Conservation (phyloP, 768 basidiomycete species). For the Tulasnella sp. region DNA sequence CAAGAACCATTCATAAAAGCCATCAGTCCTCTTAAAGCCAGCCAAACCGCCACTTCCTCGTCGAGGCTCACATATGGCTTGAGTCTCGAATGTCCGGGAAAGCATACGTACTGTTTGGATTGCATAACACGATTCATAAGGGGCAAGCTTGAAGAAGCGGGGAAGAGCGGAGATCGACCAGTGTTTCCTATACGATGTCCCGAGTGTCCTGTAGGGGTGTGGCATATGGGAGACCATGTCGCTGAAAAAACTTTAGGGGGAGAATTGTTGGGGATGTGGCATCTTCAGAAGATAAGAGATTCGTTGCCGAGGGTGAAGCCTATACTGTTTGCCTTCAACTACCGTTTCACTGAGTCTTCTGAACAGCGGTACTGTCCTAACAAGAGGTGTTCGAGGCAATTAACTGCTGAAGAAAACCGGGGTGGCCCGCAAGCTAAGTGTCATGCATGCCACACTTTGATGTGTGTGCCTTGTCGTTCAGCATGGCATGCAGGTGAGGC, state of each 20-base stretch:
- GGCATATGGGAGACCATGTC: slow-evolving; percentile 3
- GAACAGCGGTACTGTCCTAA: slow-evolving; percentile 3
- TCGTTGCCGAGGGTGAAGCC: not conserved
- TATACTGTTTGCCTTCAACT: not conserved
- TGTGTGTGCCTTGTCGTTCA: not conserved
- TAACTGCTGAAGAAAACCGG: slow-evolving; percentile 2
- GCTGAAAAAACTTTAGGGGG: not conserved
- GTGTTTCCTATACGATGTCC: slow-evolving; percentile 2
- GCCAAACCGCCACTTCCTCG: not conserved
- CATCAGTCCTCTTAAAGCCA: not conserved
- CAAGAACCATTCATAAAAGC: not conserved
- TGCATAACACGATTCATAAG: not conserved
- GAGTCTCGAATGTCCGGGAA: not conserved
- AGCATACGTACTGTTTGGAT: slow-evolving; percentile 3
- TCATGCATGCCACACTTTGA: not conserved
- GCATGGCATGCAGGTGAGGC: slow-evolving; percentile 6
- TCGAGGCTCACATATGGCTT: not conserved
- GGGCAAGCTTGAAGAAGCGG: slow-evolving; percentile 8
- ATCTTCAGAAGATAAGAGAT: not conserved
- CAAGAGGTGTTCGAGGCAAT: not conserved
- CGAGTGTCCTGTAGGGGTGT: not conserved
- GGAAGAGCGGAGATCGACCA: not conserved
- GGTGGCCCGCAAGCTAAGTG: not conserved
- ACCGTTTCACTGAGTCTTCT: not conserved
- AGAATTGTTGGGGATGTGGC: slow-evolving; percentile 1